phyloP scores from a whole-genome alignment of 139 green algal species.

The Medakamo hakoo region DNA sequence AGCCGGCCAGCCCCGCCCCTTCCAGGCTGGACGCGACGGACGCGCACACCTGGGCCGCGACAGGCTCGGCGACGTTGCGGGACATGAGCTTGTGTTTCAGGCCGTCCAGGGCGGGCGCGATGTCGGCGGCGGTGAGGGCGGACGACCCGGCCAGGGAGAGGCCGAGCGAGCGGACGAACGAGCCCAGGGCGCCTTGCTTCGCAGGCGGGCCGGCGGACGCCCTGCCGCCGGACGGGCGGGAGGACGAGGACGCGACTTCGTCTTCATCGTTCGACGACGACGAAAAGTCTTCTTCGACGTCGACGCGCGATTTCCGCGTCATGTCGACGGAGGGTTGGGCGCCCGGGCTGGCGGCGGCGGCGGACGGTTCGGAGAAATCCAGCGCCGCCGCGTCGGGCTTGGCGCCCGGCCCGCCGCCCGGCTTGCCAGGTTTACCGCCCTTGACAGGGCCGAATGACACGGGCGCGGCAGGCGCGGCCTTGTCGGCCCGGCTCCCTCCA shows the following conservation, averaged over 20 bases:
- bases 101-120: constrained; percentile 59
- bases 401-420: not conserved
- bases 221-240: constrained; percentile 3
- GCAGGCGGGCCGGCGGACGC: too few species aligned
- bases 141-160: constrained; percentile 60
- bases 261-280: constrained; percentile 16
- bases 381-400: constrained; percentile 7
- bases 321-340: constrained; percentile 12
- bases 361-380: constrained; percentile 20
- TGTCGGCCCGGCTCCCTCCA: too few species aligned
- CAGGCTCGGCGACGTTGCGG: constrained; percentile 93
- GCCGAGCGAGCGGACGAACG: constrained; percentile 49
- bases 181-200: constrained; percentile 61
- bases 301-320: constrained; percentile 18
- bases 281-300: constrained; percentile 22
- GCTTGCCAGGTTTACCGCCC: not conserved
- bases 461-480: too few species aligned
- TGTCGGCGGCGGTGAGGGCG: constrained; percentile 57
- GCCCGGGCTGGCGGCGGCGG: not conserved
- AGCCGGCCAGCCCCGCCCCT: constrained; percentile 66
- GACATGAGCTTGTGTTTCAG: constrained; percentile 93
- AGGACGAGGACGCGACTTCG: constrained; percentile 1
- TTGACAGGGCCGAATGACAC: too few species aligned
- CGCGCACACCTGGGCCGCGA: constrained; percentile 70
- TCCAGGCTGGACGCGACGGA: constrained; percentile 58